Evolutionary conservation across 306 rosid species (phyloP).

Genomic region (Rosa rugosa): DNA sequence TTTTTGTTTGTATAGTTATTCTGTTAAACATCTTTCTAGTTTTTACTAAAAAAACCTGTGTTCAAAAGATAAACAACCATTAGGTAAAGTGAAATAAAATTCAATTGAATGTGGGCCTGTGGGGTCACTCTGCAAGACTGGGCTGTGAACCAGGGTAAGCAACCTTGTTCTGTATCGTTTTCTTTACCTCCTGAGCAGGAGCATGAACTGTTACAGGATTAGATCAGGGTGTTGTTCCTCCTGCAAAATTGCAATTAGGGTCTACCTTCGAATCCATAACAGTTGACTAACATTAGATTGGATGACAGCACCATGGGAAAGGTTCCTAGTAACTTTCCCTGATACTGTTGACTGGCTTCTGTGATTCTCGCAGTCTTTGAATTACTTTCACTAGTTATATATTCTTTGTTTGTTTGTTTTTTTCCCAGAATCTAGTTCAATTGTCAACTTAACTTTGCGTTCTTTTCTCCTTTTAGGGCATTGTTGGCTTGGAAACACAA

Average conservation of each 20-base stretch:
- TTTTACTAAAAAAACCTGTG: not conserved
- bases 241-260: not conserved
- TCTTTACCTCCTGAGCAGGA: not conserved
- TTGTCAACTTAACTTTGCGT: slow-evolving; percentile 13
- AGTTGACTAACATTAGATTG: not conserved
- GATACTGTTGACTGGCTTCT: not conserved
- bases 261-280: not conserved
- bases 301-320: not conserved
- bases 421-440: not conserved
- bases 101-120: not conserved
- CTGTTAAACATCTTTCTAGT: not conserved
- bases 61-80: not conserved
- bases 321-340: not conserved
- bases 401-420: not conserved
- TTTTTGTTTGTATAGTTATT: not conserved
- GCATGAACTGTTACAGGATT: not conserved
- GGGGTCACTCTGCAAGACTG: slow-evolving; percentile 5
- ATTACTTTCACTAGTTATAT: not conserved
- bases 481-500: slow-evolving; percentile 69
- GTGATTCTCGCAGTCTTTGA: not conserved
- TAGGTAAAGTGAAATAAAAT: not conserved
- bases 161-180: not conserved
- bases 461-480: slow-evolving; percentile 57
- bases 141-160: not conserved
- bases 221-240: not conserved